These are phyloP conservation scores for Cryptosporidium tyzzeri DNA, from an alignment of 169 alveolate species.

Conservation along the genomic window DNA sequence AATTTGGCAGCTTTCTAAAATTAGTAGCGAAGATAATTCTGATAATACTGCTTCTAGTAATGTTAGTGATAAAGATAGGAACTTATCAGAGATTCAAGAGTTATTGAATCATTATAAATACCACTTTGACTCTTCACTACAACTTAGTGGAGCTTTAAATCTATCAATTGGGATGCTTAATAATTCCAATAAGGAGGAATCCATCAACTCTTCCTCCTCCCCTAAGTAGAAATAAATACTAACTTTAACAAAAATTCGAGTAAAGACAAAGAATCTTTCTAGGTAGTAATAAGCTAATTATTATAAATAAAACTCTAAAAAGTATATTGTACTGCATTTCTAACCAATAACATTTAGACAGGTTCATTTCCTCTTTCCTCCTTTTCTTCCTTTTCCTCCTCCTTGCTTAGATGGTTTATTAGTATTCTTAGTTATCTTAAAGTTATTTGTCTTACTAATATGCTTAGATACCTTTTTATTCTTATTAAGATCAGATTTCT, in stretches of 20 bases:
- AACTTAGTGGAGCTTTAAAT: slow-evolving; percentile 35
- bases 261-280: neutral
- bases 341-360: neutral
- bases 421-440: neutral
- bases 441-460: neutral
- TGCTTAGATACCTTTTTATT: neutral
- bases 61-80: neutral
- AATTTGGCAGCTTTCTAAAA: slow-evolving; percentile 40
- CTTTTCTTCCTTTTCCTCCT: too few relatives aligned
- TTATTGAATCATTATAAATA: neutral
- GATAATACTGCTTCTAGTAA: neutral
- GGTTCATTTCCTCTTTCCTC: neutral
- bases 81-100: neutral
- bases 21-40: neutral
- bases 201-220: neutral
- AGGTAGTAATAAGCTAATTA: slow-evolving; percentile 5
- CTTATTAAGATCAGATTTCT: neutral
- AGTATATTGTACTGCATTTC: neutral
- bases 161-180: slow-evolving; percentile 4
- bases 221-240: neutral
- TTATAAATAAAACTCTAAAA: neutral
- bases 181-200: neutral
- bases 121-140: slow-evolving; percentile 19
- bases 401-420: neutral
- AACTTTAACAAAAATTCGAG: neutral